A percentile compares a stretch with the other conserved stretches of the same genome.
phyloP scores from a whole-genome alignment of 2,329 filamentous ascomycete genomes.

The Aaosphaeria pasadenensis region DNA sequence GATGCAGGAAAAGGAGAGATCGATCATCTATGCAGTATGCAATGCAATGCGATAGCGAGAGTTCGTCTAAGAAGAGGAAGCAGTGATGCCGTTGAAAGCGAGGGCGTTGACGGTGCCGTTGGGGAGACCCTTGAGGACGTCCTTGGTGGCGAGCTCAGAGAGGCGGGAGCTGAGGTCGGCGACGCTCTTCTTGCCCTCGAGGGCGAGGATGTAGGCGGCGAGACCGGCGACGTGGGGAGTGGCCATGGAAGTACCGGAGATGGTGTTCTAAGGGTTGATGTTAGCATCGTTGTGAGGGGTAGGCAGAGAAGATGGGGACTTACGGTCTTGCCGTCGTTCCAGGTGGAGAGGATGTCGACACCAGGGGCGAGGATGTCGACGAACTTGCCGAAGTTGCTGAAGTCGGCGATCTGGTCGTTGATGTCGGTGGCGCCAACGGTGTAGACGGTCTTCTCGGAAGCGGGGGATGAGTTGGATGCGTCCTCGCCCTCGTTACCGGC shows the following conservation, averaged over 20 bases:
- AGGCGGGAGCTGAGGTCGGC: neutral
- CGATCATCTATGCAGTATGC: no score
- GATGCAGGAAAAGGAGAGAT: no score
- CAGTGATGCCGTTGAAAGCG: slow-evolving; percentile 24
- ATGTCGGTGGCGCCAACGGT: slow-evolving; percentile 91
- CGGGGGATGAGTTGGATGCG: slow-evolving; percentile 95
- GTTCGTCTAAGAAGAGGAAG: neutral
- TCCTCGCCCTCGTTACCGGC: slow-evolving; percentile 96
- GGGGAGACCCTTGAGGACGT: neutral
- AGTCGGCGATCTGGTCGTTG: slow-evolving; percentile 90
- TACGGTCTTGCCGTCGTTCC: slow-evolving; percentile 25
- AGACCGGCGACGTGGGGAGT: slow-evolving; percentile 68
- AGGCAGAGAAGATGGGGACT: slow-evolving; percentile 2
- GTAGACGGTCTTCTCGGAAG: slow-evolving; percentile 79
- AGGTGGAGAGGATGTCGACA: slow-evolving; percentile 1
- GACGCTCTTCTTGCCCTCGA: slow-evolving; percentile 5
- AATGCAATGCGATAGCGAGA: neutral
- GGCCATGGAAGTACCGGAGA: slow-evolving; percentile 96
- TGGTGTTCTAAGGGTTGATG: slow-evolving; percentile 73
- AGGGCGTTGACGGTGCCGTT: slow-evolving; percentile 18
- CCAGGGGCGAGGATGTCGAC: slow-evolving; percentile 84
- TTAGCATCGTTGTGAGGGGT: slow-evolving; percentile 50
- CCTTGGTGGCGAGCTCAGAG: neutral
- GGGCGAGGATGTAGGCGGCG: slow-evolving; percentile 5
- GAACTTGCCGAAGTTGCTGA: slow-evolving; percentile 98